Evolutionary conservation across 768 basidiomycete genomes (phyloP), one percentile per base, ranked within the genome.

Genomic region (Epithele typhae): DNA sequence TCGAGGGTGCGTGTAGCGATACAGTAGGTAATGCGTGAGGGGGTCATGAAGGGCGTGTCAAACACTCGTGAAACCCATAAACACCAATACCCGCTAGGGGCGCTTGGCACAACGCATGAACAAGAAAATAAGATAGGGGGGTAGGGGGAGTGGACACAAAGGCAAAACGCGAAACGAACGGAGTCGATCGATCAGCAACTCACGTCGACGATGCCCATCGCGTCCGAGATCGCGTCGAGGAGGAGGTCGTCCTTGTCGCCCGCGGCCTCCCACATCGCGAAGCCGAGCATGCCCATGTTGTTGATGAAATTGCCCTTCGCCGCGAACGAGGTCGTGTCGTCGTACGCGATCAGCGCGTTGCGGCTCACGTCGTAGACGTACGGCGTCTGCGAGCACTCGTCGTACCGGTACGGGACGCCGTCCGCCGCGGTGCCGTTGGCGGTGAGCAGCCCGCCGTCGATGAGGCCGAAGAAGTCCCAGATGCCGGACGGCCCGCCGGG

Each of bases 381-480:
- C 21, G 66, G 65, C 61, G 66, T 67, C 56, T 64, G 52, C 25
- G 59, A 63, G 50, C 66, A 67, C 2, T 51, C 41, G 47, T 67
- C 65, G 27, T 14, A 30, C 14, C 40, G 35, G 57, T 76, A 75
- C 3, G 55, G 54, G 57, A 84, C 77, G 2, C 77, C 78, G 0
- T 58, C 46, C 14, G 75, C 60, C 12, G 27, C 8, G 14, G 62
- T 62, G 6, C 81, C 71, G 45, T 71, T 57, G 6, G 58, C 25
- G 30, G 68, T 69, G 40, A 88, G 61, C 63, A 77, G 81, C 5
- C 81, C 82, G 11, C 59, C 62, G 2, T 73, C 60, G 27, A 84
- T 67, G 55, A 87, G 59, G 4, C 76, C 82, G 71, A 78, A 76
- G 61, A 80, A 84, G 40, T 75, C 68, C 56, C 70, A 86, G 42